These are phyloP conservation scores for Penicillium flavigenum DNA, from an alignment of 495 filamentous ascomycete species.

Conservation along the genomic window DNA sequence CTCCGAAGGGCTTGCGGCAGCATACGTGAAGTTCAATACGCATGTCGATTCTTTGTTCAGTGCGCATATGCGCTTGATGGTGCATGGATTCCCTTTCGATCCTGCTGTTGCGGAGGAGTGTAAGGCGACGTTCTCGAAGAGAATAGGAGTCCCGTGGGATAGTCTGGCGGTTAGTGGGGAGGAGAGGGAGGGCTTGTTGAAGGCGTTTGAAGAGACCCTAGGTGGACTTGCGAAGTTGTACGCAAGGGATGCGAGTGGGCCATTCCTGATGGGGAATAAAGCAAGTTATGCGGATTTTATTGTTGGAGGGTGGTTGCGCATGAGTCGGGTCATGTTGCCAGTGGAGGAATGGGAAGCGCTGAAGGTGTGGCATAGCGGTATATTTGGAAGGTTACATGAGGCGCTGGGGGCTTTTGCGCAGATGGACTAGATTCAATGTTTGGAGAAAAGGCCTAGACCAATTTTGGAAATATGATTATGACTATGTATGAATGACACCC, in stretches of 20 bases:
- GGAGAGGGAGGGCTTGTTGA: slow-evolving; percentile 36
- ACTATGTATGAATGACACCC: no score
- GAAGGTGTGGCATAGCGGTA: slow-evolving; percentile 50
- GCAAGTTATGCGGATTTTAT: slow-evolving; percentile 60
- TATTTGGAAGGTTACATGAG: slow-evolving; percentile 48
- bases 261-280: slow-evolving; percentile 49
- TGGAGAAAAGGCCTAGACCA: no score
- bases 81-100: slow-evolving; percentile 43
- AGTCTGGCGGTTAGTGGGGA: slow-evolving; percentile 46
- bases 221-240: slow-evolving; percentile 46
- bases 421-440: neutral
- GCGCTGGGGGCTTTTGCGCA: slow-evolving; percentile 36
- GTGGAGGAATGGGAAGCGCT: slow-evolving; percentile 51
- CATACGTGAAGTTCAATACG: slow-evolving; percentile 43
- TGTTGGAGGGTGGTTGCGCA: slow-evolving; percentile 60
- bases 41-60: slow-evolving; percentile 53
- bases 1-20: neutral
- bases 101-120: slow-evolving; percentile 38
- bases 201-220: slow-evolving; percentile 39
- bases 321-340: slow-evolving; percentile 38
- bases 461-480: no score
- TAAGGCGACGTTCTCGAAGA: slow-evolving; percentile 46
- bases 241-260: slow-evolving; percentile 34
- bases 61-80: slow-evolving; percentile 36
- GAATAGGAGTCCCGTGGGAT: slow-evolving; percentile 49